These are phyloP conservation scores for Lactuca sativa DNA, from an alignment of 129 eudicot genomes.

Conservation along the genomic window DNA sequence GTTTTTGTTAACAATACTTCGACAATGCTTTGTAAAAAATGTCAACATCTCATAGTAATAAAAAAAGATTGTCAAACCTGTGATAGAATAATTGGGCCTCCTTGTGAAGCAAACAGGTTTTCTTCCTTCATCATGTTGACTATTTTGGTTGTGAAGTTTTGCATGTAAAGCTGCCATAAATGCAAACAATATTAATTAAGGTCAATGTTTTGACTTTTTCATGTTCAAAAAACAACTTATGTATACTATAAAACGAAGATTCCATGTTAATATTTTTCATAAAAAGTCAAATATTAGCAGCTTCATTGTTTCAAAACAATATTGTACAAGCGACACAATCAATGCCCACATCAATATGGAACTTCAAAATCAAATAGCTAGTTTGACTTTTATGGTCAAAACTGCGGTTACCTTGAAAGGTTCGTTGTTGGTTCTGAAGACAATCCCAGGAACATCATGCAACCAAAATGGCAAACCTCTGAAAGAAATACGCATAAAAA, in stretches of 20 bases:
- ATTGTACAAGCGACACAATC: background rate
- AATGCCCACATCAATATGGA: background rate
- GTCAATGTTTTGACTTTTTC: slow-evolving; percentile 12
- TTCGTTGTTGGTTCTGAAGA: slow-evolving; percentile 72
- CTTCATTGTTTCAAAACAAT: background rate
- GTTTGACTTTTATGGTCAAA: slow-evolving; percentile 7
- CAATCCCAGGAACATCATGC: slow-evolving; percentile 82
- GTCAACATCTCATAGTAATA: background rate
- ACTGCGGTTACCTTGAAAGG: slow-evolving; percentile 60
- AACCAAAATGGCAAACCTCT: slow-evolving; percentile 97
- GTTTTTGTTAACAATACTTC: background rate
- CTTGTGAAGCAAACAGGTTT: slow-evolving; percentile 80
- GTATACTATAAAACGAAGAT: background rate
- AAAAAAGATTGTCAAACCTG: slow-evolving; percentile 50
- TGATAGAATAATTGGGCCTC: slow-evolving; percentile 88
- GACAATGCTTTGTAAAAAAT: background rate
- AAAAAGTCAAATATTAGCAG: background rate
- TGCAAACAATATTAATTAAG: background rate
- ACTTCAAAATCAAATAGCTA: background rate
- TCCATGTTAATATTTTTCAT: background rate
- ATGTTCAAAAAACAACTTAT: slow-evolving; percentile 11
- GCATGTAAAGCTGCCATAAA: slow-evolving; percentile 53
- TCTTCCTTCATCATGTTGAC: slow-evolving; percentile 79
- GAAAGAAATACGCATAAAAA: slow-evolving; percentile 14
- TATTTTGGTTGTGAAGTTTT: slow-evolving; percentile 69